Conservation (phyloP, 192 early-diverging fungal species). For the Obelidium mucronatum region DNA sequence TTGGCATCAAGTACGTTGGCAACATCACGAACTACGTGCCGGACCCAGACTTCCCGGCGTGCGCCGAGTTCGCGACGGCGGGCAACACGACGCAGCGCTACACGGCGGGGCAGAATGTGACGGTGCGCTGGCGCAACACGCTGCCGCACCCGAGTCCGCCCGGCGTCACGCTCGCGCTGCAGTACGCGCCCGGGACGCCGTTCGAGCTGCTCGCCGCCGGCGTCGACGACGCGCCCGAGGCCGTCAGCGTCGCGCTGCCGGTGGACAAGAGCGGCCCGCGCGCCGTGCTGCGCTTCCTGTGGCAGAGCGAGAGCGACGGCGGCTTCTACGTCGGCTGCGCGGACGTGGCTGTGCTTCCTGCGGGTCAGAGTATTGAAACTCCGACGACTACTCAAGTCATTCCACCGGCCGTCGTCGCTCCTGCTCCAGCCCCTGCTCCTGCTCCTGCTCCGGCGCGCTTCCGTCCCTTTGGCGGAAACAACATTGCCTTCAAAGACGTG, state of each 20-base stretch:
- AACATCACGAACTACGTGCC: conserved; percentile 49
- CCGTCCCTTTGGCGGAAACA: too few relatives aligned
- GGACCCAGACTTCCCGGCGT: conserved; percentile 20
- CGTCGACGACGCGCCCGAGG: conserved; percentile 40
- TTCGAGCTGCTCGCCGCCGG: conserved; percentile 39
- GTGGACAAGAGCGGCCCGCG: conserved; percentile 37
- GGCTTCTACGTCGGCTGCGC: conserved; percentile 58
- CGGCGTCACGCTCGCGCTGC: conserved; percentile 46
- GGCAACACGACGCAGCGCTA: not conserved
- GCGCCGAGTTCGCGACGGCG: conserved; percentile 13
- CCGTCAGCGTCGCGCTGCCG: conserved; percentile 39
- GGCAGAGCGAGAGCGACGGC: conserved; percentile 51
- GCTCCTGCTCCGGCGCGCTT: too few relatives aligned
- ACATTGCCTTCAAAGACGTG: too few relatives aligned
- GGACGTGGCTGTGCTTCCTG: conserved; percentile 49
- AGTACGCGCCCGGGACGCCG: conserved; percentile 22
- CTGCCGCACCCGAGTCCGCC: conserved; percentile 42
- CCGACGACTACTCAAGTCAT: too few relatives aligned
- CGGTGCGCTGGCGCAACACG: conserved; percentile 31
- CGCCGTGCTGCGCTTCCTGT: conserved; percentile 56
- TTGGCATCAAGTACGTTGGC: conserved; percentile 41
- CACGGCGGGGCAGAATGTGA: not conserved
- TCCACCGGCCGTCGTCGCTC: too few relatives aligned
- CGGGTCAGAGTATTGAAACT: too few relatives aligned
- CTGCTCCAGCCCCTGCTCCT: too few relatives aligned